phyloP scores from a whole-genome alignment of 306 rosid genomes.

The Crotalaria pallida region DNA sequence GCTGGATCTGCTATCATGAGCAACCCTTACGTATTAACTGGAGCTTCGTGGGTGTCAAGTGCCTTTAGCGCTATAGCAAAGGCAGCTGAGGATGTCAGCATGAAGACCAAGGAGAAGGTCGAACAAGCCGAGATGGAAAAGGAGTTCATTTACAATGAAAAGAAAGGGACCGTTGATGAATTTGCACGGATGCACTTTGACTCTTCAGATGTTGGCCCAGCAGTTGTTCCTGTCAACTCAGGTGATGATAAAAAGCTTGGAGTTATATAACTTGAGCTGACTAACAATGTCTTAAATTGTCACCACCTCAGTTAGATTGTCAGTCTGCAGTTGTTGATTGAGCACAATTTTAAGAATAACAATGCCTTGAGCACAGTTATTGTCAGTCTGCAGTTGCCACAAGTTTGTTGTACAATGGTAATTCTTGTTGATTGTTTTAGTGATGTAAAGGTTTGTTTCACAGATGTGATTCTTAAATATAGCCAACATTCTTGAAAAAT shows the following conservation, averaged over 20 bases:
- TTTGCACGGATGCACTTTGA: constrained; percentile 17
- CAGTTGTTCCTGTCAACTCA: constrained; percentile 55
- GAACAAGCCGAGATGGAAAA: constrained; percentile 60
- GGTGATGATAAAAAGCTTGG: constrained; percentile 33
- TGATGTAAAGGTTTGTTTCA: constrained; percentile 13
- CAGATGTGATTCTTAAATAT: background rate
- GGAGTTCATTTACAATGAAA: constrained; percentile 35
- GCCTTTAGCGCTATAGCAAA: constrained; percentile 58
- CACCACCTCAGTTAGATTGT: constrained; percentile 8
- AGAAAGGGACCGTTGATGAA: constrained; percentile 39
- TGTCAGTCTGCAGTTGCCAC: constrained; percentile 11
- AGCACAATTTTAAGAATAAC: too few relatives aligned
- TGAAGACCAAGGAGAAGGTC: constrained; percentile 67
- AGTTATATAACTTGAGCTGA: constrained; percentile 24
- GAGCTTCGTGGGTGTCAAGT: constrained; percentile 71
- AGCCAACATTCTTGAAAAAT: constrained; percentile 14
- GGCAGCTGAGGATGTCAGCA: constrained; percentile 72
- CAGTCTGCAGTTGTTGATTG: constrained; percentile 12
- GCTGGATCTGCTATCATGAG: constrained; percentile 74
- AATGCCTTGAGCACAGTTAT: background rate
- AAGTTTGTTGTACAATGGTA: background rate
- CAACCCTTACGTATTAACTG: constrained; percentile 51
- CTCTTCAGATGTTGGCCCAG: constrained; percentile 28
- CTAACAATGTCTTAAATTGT: background rate
- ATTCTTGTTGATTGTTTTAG: constrained; percentile 11